Base-by-base conservation (phyloP, 495 filamentous ascomycete species). In the Hypoxylon lienhwacheense region DNA sequence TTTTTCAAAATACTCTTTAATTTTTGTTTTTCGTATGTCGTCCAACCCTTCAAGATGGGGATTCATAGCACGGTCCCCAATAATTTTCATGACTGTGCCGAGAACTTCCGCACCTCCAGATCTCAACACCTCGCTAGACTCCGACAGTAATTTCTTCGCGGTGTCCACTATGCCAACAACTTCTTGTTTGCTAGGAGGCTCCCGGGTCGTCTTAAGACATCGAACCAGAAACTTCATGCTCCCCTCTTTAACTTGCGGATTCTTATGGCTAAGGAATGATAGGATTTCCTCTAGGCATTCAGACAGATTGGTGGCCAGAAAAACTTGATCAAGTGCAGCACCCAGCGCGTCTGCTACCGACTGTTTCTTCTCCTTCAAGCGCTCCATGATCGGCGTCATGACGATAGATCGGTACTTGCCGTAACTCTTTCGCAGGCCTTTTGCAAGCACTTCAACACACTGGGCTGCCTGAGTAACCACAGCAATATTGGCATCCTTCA, bases 401-500 rank as follows among this genome's bases (percentile, higher is more conserved):
- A 97, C 84, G 7, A 73, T 82, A 6, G 85, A 73, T 41, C 91
- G 83, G 65, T 97, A 87, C 68, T 90, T 96, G 47, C 74, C 74
- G 66, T 95, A 97, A 12, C 80, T 74, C 51, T 79, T 84, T 26
- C 90, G 82, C 41, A 97, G 67, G 12, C 95, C 95, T 66, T 90
- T 95, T 7, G 91, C 93, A n/a, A 97, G 73, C 6, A 88, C 74
- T 56, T 97, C 92, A 28, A 96, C 85, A 68, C 93, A 97, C 65
- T 97, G 93, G 12, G 91, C 92, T 7, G 95, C 93, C 36, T 90
- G 85, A 1, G 88, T 92, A 22, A 95, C 95, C 33, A 97, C 93
- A 5, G 89, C 88, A 63, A 99, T 85, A 64, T 99, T 99, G 39
- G 95, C 93, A 65, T 99, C 95, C 68, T 97, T 97, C 92, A 97